Conservation (phyloP, 1,284 basidiomycete species). For the Cryptococcus deneoformans region DNA sequence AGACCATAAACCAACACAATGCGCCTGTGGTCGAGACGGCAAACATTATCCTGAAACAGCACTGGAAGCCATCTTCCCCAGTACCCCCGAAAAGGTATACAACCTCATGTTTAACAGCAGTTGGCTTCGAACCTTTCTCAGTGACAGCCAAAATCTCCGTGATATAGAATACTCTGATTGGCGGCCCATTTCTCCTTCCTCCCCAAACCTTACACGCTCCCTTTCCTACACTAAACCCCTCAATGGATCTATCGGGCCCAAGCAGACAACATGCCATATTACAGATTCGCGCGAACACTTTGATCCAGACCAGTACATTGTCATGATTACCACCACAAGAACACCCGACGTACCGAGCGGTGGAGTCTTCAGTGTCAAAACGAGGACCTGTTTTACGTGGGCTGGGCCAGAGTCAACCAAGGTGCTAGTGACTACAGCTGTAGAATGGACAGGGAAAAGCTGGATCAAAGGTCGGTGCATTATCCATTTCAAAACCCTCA, state of each 20-base stretch:
- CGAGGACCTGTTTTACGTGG: constrained; percentile 93
- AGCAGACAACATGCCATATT: constrained; percentile 92
- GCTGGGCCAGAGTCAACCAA: constrained; percentile 72
- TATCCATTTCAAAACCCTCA: background rate
- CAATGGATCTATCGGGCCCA: constrained; percentile 82
- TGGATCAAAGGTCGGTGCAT: constrained; percentile 77
- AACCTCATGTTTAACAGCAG: constrained; percentile 95
- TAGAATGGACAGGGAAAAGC: constrained; percentile 95
- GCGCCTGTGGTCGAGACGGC: constrained; percentile 69
- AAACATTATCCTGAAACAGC: constrained; percentile 72
- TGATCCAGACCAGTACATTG: constrained; percentile 81
- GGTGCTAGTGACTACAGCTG: constrained; percentile 82
- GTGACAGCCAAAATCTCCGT: constrained; percentile 81
- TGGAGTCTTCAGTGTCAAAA: constrained; percentile 88
- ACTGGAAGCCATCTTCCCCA: constrained; percentile 76
- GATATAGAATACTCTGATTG: constrained; percentile 93
- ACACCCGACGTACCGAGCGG: constrained; percentile 96
- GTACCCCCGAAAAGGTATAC: constrained; percentile 91
- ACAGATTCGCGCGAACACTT: constrained; percentile 76
- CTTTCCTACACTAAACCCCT: constrained; percentile 97
- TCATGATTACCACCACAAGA: constrained; percentile 81
- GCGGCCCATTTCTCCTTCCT: constrained; percentile 62
- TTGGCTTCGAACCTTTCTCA: constrained; percentile 93
- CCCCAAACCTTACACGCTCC: constrained; percentile 71
- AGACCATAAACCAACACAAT: constrained; percentile 58